Percentiles rank a stretch among this genome's conserved stretches.
phyloP scores from a whole-genome alignment of 257 asterid genomes.

The Solanum virginianum region DNA sequence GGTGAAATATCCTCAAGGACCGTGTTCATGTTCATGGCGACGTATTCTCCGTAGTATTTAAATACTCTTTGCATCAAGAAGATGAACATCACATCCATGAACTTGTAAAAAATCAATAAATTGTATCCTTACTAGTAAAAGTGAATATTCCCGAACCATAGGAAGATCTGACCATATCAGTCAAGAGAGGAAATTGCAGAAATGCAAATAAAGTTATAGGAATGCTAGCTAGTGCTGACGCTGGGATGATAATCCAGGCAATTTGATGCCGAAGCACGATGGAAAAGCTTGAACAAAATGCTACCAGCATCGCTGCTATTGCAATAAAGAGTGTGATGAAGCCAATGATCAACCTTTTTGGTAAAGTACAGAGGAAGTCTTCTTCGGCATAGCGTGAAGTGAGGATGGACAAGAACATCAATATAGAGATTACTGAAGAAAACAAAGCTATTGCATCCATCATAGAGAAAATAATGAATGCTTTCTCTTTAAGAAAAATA shows the following conservation, averaged over 20 bases:
- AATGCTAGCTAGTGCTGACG: slow-evolving; percentile 11
- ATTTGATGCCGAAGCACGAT: slow-evolving; percentile 7
- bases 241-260: slow-evolving; percentile 11
- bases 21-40: background rate
- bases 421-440: slow-evolving; percentile 16
- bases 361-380: slow-evolving; percentile 18
- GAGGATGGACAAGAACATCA: slow-evolving; percentile 28
- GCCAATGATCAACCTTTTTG: slow-evolving; percentile 19
- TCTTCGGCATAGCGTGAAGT: slow-evolving; percentile 30
- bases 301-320: slow-evolving; percentile 18
- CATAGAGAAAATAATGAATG: slow-evolving; percentile 13
- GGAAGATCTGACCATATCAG: slow-evolving; percentile 16
- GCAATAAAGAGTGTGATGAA: slow-evolving; percentile 18
- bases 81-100: background rate
- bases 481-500: slow-evolving; percentile 1
- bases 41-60: background rate
- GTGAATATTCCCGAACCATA: slow-evolving; percentile 15
- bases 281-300: slow-evolving; percentile 19
- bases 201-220: slow-evolving; percentile 16
- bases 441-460: slow-evolving; percentile 13
- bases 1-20: background rate
- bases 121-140: background rate
- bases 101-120: background rate
- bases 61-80: background rate
- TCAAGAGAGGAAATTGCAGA: slow-evolving; percentile 19